phyloP scores from a whole-genome alignment of 805 yeast species.

The Ogataea chonburiensis region DNA sequence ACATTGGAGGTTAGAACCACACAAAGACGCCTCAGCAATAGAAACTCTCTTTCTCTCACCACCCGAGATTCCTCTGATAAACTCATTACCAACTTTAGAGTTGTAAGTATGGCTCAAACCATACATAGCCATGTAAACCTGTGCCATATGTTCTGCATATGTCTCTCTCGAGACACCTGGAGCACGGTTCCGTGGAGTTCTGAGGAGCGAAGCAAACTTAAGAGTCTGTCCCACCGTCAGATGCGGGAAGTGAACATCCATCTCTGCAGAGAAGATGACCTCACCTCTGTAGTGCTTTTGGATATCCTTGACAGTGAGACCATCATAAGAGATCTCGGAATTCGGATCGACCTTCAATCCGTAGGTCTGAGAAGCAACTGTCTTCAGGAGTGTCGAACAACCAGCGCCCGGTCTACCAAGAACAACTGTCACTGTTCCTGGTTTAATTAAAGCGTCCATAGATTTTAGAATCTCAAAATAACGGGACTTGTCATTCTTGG shows the following conservation, averaged over 20 bases:
- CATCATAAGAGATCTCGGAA: constrained; percentile 51
- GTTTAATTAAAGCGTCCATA: constrained; percentile 60
- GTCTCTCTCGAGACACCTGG: constrained; percentile 57
- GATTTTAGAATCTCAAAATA: constrained; percentile 57
- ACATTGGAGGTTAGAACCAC: constrained; percentile 45
- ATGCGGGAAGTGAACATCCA: constrained; percentile 67
- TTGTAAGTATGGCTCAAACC: constrained; percentile 48
- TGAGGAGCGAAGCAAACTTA: constrained; percentile 57
- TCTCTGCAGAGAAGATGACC: constrained; percentile 67
- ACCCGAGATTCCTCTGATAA: constrained; percentile 63
- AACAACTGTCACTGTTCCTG: constrained; percentile 69
- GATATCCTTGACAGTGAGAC: constrained; percentile 52
- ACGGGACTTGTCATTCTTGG: constrained; percentile 30
- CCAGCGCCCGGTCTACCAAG: constrained; percentile 86
- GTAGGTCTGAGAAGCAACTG: constrained; percentile 56
- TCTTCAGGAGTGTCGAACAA: constrained; percentile 64
- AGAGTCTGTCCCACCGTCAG: constrained; percentile 66
- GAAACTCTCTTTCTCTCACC: constrained; percentile 68
- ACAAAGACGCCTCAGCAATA: constrained; percentile 51
- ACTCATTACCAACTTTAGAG: constrained; percentile 64
- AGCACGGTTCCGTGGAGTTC: constrained; percentile 62
- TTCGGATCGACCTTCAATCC: constrained; percentile 52
- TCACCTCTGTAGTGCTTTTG: constrained; percentile 60
- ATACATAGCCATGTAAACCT: constrained; percentile 30
- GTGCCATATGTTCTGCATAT: constrained; percentile 52